Conservation (phyloP, 768 basidiomycete genomes). For the Cyathus striatus region DNA sequence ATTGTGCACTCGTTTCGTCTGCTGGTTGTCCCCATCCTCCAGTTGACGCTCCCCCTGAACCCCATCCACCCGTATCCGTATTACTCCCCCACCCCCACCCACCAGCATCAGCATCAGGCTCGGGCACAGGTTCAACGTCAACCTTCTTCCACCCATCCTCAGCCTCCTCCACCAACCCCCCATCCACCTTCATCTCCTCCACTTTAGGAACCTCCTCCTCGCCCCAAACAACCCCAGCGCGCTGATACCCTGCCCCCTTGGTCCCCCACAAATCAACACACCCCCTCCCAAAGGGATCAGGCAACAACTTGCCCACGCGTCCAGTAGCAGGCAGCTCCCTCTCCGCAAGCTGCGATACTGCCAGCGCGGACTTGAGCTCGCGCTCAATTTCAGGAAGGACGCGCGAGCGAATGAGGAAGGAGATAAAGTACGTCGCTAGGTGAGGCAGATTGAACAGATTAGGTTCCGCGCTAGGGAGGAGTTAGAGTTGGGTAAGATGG, state of each 20-base stretch:
- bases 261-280: constrained; percentile 46
- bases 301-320: constrained; percentile 37
- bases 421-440: constrained; percentile 38
- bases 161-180: background rate
- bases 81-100: background rate
- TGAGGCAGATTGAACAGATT: constrained; percentile 38
- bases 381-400: constrained; percentile 40
- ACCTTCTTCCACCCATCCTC: background rate
- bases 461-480: constrained; percentile 27
- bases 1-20: too few species aligned
- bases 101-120: background rate
- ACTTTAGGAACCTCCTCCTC: constrained; percentile 6
- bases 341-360: constrained; percentile 32
- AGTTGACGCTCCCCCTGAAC: too few species aligned
- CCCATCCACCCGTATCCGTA: constrained; percentile 2
- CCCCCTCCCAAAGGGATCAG: constrained; percentile 45
- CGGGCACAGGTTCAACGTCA: too few species aligned
- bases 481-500: constrained; percentile 1
- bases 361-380: constrained; percentile 40
- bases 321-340: constrained; percentile 49
- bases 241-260: constrained; percentile 34
- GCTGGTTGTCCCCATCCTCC: too few species aligned
- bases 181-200: background rate
- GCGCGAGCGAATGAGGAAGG: constrained; percentile 37
- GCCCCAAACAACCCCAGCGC: constrained; percentile 9